Evolutionary conservation across 2,329 filamentous ascomycete genomes (phyloP), one percentile per base, ranked within the genome.

Genomic region (Colletotrichum agaves): DNA sequence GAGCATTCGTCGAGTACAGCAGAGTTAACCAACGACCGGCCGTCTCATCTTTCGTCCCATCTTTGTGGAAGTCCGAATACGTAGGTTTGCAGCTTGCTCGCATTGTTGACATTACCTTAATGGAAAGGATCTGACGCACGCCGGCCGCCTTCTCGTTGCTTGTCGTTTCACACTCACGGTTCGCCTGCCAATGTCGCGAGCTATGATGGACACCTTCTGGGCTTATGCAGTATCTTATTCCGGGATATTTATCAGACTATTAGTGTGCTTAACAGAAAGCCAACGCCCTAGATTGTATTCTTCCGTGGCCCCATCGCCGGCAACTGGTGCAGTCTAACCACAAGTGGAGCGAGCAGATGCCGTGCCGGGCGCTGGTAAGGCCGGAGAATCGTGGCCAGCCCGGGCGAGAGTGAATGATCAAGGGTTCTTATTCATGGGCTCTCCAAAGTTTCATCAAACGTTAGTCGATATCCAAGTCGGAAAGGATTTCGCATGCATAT

Each of bases 101-200:
- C 65, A 60, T 53, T 68, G 35, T 55, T 68, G 55, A 68, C 53
- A 67, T 53, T 67, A 67, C 61, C 47, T 55, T 60, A 47, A 61
- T 41, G 35, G 46, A 5, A 33, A 61, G 15, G 46, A 52, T 17
- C n/a, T 49, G 44, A 47, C 35, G 56, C 33, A 41, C 31, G 15
- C 19, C 27, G 31, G 31, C 23, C 27, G n/a, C 56, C 41, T 35
- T 56, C 31, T 19, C n/a, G 39, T 6, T 44, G 55, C 55, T 7
- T 58, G 55, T 46, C 13, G 57, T 66, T 66, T 66, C 49, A 66
- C 39, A 17, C 35, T 41, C 41, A 31, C 47, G 47, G 57, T 59
- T 61, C 63, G 49, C 49, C 63, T 66, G 49, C 62, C 63, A 66
- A 31, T 49, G 58, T 56, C 19, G 49, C 33, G 21, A 59, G 21